phyloP scores from a whole-genome alignment of 1,284 basidiomycete species.

The Cryptococcus sp. region DNA sequence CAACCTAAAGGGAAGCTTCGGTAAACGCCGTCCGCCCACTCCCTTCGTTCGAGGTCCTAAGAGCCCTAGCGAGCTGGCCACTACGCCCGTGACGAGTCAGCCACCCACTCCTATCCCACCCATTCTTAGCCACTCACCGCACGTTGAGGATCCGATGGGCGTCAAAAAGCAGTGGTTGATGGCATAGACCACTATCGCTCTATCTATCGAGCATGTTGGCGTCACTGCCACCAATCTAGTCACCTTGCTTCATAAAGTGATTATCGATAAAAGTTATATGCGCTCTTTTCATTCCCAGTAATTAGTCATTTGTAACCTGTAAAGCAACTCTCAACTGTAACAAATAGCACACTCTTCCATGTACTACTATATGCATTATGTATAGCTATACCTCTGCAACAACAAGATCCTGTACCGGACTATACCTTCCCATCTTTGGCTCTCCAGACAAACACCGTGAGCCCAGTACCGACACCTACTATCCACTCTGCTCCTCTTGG shows the following conservation, averaged over 20 bases:
- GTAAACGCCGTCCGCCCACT: slow-evolving; percentile 30
- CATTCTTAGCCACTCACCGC: slow-evolving; percentile 18
- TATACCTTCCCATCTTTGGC: slow-evolving; percentile 2
- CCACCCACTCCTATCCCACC: background rate
- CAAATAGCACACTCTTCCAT: too few relatives aligned
- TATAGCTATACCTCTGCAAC: too few relatives aligned
- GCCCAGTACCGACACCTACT: slow-evolving; percentile 24
- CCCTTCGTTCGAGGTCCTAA: slow-evolving; percentile 28
- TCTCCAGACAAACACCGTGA: slow-evolving; percentile 27
- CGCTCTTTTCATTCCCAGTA: too few relatives aligned
- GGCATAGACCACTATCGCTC: slow-evolving; percentile 9
- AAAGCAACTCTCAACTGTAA: too few relatives aligned
- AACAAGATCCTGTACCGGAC: too few relatives aligned
- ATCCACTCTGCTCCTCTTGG: slow-evolving; percentile 36
- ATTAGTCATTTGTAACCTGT: too few relatives aligned
- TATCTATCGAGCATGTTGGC: too few relatives aligned
- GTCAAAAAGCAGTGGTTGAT: slow-evolving; percentile 39
- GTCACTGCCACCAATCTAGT: too few relatives aligned
- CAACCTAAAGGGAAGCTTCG: too few relatives aligned
- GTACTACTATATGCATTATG: too few relatives aligned
- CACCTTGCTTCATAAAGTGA: too few relatives aligned
- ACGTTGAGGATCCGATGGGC: slow-evolving; percentile 34
- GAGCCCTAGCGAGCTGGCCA: slow-evolving; percentile 1
- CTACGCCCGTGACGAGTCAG: background rate
- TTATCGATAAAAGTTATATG: too few relatives aligned